These are phyloP conservation scores for Chlamydomonas sp. DNA, from an alignment of 139 green algal genomes.

Conservation along the genomic window DNA sequence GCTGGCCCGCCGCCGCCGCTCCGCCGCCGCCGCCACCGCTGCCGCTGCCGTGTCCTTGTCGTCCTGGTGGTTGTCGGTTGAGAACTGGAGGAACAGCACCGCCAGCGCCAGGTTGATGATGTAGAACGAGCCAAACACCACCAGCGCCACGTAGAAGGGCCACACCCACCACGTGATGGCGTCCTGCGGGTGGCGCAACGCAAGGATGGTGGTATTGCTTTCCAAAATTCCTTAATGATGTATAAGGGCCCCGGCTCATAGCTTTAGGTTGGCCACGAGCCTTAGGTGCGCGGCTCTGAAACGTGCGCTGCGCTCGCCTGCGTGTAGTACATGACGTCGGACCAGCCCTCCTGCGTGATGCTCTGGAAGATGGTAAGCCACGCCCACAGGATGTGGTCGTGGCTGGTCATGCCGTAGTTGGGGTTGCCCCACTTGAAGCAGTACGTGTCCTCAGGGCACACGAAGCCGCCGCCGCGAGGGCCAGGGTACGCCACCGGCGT, in stretches of 20 bases:
- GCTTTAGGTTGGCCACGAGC: background rate
- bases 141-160: constrained; percentile 80
- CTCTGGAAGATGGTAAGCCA: constrained; percentile 84
- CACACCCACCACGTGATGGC: constrained; percentile 46
- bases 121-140: constrained; percentile 84
- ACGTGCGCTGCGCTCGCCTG: background rate
- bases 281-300: background rate
- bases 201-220: background rate
- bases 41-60: background rate
- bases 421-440: constrained; percentile 65
- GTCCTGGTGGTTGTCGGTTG: constrained; percentile 22
- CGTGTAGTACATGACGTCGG: constrained; percentile 34
- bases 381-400: constrained; percentile 81
- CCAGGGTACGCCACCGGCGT: constrained; percentile 3
- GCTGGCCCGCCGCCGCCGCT: background rate
- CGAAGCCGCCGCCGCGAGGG: background rate
- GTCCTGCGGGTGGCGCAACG: background rate
- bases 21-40: background rate
- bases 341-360: constrained; percentile 62
- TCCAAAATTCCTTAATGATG: no score
- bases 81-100: constrained; percentile 71
- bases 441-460: constrained; percentile 30
- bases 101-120: constrained; percentile 81
- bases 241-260: no score
- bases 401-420: constrained; percentile 67